These are phyloP conservation scores for Vanrija sp. DNA, from an alignment of 1,284 basidiomycete species.

Conservation along the genomic window DNA sequence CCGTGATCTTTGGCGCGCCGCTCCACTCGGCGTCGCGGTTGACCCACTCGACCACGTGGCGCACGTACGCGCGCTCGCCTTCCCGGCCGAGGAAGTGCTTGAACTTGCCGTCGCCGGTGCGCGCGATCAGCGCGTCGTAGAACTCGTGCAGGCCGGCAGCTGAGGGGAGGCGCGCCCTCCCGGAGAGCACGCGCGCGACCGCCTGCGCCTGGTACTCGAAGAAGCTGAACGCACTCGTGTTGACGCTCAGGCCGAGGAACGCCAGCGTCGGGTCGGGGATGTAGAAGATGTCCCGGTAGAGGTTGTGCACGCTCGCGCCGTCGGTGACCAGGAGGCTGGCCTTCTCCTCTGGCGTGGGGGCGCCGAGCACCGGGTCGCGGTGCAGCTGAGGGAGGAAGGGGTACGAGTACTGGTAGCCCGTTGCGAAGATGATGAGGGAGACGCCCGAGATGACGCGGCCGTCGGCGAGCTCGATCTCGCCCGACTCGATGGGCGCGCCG, in stretches of 20 bases:
- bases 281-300: conserved; percentile 54
- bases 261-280: conserved; percentile 55
- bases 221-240: conserved; percentile 34
- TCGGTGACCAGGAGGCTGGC: conserved; percentile 49
- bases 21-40: conserved; percentile 25
- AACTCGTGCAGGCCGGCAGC: conserved; percentile 7
- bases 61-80: conserved; percentile 28
- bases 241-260: conserved; percentile 41
- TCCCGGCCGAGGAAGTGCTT: conserved; percentile 29
- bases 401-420: conserved; percentile 53
- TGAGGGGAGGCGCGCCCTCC: conserved; percentile 27
- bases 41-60: conserved; percentile 33
- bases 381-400: conserved; percentile 54
- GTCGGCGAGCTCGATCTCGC: conserved; percentile 49
- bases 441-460: conserved; percentile 50
- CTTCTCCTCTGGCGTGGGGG: neutral
- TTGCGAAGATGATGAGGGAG: conserved; percentile 51
- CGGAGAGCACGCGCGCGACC: conserved; percentile 26
- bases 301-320: conserved; percentile 52
- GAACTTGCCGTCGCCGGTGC: conserved; percentile 26
- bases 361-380: conserved; percentile 31
- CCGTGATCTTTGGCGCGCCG: conserved; percentile 22
- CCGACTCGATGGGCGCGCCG: conserved; percentile 29
- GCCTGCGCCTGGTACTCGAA: conserved; percentile 36
- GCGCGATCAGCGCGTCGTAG: conserved; percentile 13